These are phyloP conservation scores for Rhytidiadelphus loreus DNA, from an alignment of 225 moss, liverwort and hornwort species.

Conservation along the genomic window DNA sequence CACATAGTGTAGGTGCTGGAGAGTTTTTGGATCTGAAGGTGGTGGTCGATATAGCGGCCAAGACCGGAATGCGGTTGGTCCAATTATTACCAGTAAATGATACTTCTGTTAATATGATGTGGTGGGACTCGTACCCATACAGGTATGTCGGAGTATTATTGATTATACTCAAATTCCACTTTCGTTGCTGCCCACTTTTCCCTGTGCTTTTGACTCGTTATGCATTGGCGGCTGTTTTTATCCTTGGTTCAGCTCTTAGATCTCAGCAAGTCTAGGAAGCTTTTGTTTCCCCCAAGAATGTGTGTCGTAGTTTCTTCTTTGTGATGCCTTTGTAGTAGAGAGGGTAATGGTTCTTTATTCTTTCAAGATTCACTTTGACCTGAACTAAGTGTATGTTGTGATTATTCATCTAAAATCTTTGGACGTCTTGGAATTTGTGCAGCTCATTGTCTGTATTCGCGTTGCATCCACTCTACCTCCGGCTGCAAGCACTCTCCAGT, in stretches of 20 bases:
- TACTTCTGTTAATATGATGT: conserved; percentile 90
- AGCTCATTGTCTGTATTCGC: conserved; percentile 90
- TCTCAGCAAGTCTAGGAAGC: not conserved
- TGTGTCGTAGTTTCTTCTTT: not conserved
- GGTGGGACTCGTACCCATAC: conserved; percentile 98
- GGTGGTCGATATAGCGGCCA: conserved; percentile 63
- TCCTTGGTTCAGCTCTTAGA: not conserved
- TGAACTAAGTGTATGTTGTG: not conserved
- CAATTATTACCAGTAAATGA: conserved; percentile 88
- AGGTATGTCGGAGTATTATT: conserved; percentile 22
- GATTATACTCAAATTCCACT: not conserved
- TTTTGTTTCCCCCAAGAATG: not conserved
- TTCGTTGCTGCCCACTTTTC: not conserved
- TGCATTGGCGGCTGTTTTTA: not conserved
- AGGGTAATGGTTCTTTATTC: not conserved
- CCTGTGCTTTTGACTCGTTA: not conserved
- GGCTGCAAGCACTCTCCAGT: conserved; percentile 63
- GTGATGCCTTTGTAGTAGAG: not conserved
- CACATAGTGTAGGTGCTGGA: conserved; percentile 72
- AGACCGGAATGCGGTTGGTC: conserved; percentile 72
- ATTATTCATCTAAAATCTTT: not conserved
- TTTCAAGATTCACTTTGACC: not conserved
- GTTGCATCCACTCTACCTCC: conserved; percentile 84
- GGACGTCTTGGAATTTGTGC: not conserved
- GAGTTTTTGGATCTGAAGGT: conserved; percentile 76